Evolutionary conservation across 2,329 filamentous ascomycete genomes (phyloP), one percentile per base, ranked within the genome.

Genomic region (Alternaria arborescens): DNA sequence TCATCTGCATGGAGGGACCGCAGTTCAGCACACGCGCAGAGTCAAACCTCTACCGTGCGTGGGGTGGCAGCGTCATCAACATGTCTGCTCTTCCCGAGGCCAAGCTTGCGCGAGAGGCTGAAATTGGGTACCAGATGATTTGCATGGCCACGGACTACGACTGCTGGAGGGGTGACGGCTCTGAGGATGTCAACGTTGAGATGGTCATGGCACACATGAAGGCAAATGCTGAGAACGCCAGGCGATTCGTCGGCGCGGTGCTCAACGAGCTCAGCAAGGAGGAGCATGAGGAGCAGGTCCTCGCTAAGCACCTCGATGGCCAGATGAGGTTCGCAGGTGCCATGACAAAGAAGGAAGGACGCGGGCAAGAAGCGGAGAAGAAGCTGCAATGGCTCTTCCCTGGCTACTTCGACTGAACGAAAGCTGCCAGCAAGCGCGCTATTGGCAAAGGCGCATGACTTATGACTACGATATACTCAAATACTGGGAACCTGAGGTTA

Each of bases 141-240:
- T 97, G 94, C 85, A 99, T 99, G 95, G 92, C 93, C 34, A 99
- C 95, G 28, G 95, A 99, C 83, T 99, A 99, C 80, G 95, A 99
- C 84, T 98, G 94, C 88, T 99, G 95, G 95, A 91, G 94, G 77
- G 88, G 87, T 20, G 87, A 86, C 50, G 91, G 88, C 59, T 87
- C 86, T 43, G 91, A 89, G 67, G 83, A 87, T 62, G 95, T 99
- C 64, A 94, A 93, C 64, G 95, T 99, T 22, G 92, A 94, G 79
- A 97, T 98, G 91, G 95, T 99, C 57, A 92, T 97, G 89, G 91
- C 88, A 62, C 92, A 97, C 81, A 99, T 99, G 95, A 90, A 91
- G 77, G 91, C 93, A 68, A 99, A 99, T 80, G 86, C 91, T 53
- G 85, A 90, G 75, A 99, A 98, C 75, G 95, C 95, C 34, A 90